Base-by-base conservation (phyloP, 306 rosid species). In the Vigna nakashimae region DNA sequence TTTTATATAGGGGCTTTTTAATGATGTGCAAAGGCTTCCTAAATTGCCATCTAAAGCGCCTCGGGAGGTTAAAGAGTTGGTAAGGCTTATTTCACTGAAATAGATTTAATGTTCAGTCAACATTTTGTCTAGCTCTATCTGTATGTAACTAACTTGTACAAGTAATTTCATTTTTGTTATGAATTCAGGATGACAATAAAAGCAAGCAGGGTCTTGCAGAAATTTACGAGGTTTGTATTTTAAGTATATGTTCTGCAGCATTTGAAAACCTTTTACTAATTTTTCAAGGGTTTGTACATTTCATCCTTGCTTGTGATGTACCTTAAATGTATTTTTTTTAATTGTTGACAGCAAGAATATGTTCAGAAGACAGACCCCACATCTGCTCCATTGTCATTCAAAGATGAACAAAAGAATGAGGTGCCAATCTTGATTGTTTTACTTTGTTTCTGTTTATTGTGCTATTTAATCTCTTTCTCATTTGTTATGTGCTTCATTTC, bases 151-250 rank as follows among this genome's bases (percentile, higher is more conserved):
- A 46, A 79, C 81, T 77, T 59, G 43, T 58, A 38, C 72, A 80
- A 48, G 2, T 70, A 18, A 71, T 82, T 64, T 70, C 26, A 71
- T 82, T 64, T 57, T 16, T 57, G 14, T 52, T 69, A 43, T 71
- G 65, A 73, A 48, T 81, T 66, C 90, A 95, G 99, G 97, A 95
- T 59, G 98, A 95, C 74, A 92, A 82, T 83, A 95, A 91, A 86
- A 95, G 91, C 92, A 88, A 91, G 90, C 84, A 86, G 79, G 98
- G 99, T 71, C 92, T 95, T 74, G 97, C 90, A 56, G 97, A 92
- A 46, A 57, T 92, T 71, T 92, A 92, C 8, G 99, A 92, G 99
- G 99, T 95, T n/a, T 14, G 91, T 78, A 65, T 79, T 80, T 68
- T 81, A 62, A 73, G 73, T 76, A 46, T 18, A 50, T 78, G 16